These are phyloP conservation scores for Serendipita vermifera DNA, from an alignment of 768 basidiomycete genomes.

Conservation along the genomic window DNA sequence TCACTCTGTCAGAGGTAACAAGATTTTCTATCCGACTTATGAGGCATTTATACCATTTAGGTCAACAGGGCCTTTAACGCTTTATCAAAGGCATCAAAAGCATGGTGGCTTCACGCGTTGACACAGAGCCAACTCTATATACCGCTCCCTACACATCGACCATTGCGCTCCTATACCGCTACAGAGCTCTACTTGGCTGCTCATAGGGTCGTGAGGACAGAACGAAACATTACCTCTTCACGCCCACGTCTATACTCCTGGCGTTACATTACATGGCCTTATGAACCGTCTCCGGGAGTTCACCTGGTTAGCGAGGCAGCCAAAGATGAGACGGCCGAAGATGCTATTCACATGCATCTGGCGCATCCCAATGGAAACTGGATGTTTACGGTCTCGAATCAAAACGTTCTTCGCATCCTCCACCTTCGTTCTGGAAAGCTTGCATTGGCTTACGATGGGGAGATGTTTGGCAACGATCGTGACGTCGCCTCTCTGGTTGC, in stretches of 20 bases:
- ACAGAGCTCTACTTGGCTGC: neutral
- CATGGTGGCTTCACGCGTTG: neutral
- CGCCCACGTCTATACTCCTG: neutral
- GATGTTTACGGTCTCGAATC: neutral
- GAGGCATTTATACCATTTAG: neutral
- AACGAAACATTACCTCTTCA: constrained; percentile 1
- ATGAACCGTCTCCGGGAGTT: neutral
- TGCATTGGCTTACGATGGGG: neutral
- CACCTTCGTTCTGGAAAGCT: constrained; percentile 4
- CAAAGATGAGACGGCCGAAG: neutral
- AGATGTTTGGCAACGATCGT: neutral
- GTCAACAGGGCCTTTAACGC: neutral
- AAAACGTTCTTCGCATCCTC: constrained; percentile 4
- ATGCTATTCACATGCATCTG: constrained; percentile 1
- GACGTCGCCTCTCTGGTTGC: neutral
- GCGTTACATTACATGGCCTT: constrained; percentile 4
- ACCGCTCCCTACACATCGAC: neutral
- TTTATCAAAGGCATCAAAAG: neutral
- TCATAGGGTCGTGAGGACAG: neutral
- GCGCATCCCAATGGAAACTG: neutral
- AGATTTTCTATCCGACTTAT: neutral
- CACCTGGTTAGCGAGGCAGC: neutral
- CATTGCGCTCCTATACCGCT: neutral
- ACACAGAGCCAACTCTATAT: neutral
- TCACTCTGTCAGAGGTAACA: neutral